Evolutionary conservation across 345 rosid species (phyloP).

Genomic region (Arabidopsis arenosa): DNA sequence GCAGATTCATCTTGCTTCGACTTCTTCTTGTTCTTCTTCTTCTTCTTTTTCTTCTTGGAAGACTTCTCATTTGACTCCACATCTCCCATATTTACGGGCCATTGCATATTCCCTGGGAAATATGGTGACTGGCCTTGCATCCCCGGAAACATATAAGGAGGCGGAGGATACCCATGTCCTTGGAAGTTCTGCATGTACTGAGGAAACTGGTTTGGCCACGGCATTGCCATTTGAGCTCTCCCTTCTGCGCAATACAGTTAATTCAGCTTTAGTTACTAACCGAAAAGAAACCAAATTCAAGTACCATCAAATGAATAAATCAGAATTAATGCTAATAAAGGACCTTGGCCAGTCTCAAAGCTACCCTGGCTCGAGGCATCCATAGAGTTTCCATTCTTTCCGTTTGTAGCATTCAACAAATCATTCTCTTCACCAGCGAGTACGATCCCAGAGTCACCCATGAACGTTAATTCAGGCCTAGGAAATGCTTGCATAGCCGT

Average conservation of each 20-base stretch:
- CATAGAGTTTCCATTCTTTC: constrained; percentile 50
- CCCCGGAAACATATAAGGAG: constrained; percentile 76
- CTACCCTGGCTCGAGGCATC: constrained; percentile 66
- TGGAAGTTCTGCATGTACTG: constrained; percentile 85
- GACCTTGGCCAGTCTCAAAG: constrained; percentile 68
- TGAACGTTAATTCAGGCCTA: constrained; percentile 72
- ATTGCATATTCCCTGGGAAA: constrained; percentile 73
- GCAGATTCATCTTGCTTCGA: constrained; percentile 61
- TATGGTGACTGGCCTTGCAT: constrained; percentile 77
- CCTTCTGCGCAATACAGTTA: constrained; percentile 30
- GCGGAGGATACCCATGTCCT: constrained; percentile 61
- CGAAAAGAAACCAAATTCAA: neutral
- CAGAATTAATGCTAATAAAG: neutral
- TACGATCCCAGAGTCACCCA: constrained; percentile 80
- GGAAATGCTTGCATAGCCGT: constrained; percentile 89
- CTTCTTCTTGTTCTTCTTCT: constrained; percentile 48
- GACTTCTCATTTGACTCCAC: constrained; percentile 64
- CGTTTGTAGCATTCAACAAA: constrained; percentile 43
- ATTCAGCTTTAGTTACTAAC: neutral
- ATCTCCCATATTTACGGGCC: constrained; percentile 77
- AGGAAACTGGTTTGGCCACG: constrained; percentile 81
- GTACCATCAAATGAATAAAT: constrained; percentile 13
- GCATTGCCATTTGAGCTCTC: constrained; percentile 58
- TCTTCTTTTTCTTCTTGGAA: constrained; percentile 65
- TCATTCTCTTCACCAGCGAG: constrained; percentile 78